A percentile compares a stretch with the other conserved stretches of the same genome.
phyloP scores from a whole-genome alignment of 176 grass and related monocot genomes.

The Lolium multiflorum region DNA sequence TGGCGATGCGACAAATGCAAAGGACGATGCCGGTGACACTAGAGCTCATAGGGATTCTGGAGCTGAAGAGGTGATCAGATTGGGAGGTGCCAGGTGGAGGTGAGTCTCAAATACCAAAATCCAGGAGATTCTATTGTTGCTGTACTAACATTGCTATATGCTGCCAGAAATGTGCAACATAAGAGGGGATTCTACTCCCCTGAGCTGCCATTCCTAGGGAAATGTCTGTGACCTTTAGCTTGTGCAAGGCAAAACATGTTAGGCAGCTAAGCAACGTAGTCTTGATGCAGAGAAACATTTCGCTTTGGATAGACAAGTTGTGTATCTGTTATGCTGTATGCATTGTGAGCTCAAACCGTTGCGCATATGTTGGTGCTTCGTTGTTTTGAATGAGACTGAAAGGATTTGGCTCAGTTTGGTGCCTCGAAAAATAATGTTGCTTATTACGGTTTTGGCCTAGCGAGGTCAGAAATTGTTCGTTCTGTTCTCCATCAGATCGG shows the following conservation, averaged over 20 bases:
- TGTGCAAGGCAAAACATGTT: background rate
- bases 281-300: slow-evolving; percentile 16
- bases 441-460: too few relatives aligned
- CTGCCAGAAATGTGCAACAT: background rate
- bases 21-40: slow-evolving; percentile 45
- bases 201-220: background rate
- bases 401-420: background rate
- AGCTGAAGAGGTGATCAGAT: slow-evolving; percentile 94
- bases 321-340: slow-evolving; percentile 19
- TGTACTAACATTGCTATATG: slow-evolving; percentile 18
- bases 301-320: slow-evolving; percentile 12
- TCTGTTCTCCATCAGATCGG: too few relatives aligned
- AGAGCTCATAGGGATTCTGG: slow-evolving; percentile 63
- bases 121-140: background rate
- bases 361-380: background rate
- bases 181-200: background rate
- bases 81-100: slow-evolving; percentile 85
- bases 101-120: slow-evolving; percentile 44
- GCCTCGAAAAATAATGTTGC: too few relatives aligned
- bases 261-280: background rate
- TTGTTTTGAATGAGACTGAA: background rate
- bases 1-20: slow-evolving; percentile 65
- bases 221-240: background rate
- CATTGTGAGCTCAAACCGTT: background rate
- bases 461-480: too few relatives aligned